phyloP scores from a whole-genome alignment of 192 early-diverging fungal genomes.

The Coemansia nantahalensis region DNA sequence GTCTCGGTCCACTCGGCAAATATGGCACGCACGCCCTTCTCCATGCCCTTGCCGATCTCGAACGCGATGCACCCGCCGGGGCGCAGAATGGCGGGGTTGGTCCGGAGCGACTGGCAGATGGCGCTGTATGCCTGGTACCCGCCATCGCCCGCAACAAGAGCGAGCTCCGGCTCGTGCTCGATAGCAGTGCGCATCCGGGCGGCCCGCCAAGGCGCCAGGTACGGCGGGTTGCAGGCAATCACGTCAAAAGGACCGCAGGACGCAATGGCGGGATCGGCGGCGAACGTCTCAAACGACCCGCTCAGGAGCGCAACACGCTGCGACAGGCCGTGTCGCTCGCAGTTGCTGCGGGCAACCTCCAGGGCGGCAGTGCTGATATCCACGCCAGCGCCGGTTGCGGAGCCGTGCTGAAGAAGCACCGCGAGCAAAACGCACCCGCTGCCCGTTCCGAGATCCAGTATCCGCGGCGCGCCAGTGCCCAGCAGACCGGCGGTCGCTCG shows the following conservation, averaged over 20 bases:
- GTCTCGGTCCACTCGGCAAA: constrained; percentile 52
- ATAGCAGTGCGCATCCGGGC: constrained; percentile 34
- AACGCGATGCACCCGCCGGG: constrained; percentile 42
- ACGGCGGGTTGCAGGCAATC: constrained; percentile 74
- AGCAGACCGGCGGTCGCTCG: constrained; percentile 42
- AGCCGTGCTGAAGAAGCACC: constrained; percentile 34
- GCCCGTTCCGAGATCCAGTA: constrained; percentile 76
- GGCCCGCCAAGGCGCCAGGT: constrained; percentile 51
- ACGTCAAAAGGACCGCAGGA: constrained; percentile 53
- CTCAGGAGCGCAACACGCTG: constrained; percentile 33
- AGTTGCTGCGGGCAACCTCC: constrained; percentile 55
- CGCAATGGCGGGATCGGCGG: constrained; percentile 11
- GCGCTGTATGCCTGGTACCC: constrained; percentile 63
- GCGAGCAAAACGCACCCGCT: constrained; percentile 69
- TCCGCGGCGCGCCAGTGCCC: not conserved
- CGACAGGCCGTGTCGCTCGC: constrained; percentile 23
- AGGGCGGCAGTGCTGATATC: constrained; percentile 62
- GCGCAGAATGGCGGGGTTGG: constrained; percentile 25
- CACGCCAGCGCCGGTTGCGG: constrained; percentile 58
- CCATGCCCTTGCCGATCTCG: constrained; percentile 65
- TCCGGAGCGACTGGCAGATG: constrained; percentile 30
- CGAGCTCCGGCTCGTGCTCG: constrained; percentile 62
- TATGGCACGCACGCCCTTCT: constrained; percentile 49
- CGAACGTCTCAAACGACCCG: constrained; percentile 52
- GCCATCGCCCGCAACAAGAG: constrained; percentile 60